phyloP scores from a whole-genome alignment of 225 moss, liverwort and hornwort genomes.

The Ulota crispa region DNA sequence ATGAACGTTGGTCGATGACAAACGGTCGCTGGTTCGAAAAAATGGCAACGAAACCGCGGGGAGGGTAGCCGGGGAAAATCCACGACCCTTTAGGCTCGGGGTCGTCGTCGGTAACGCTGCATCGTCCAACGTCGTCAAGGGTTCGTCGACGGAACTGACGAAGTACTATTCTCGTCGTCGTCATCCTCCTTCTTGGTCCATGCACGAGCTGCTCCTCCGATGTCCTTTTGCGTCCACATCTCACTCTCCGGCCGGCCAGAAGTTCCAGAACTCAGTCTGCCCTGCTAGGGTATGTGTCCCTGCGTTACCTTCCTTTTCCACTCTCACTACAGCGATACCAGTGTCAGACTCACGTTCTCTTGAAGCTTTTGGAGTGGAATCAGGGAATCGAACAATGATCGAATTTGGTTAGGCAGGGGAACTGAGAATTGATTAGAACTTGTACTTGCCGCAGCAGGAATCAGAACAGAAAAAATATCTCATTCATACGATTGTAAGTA shows the following conservation, averaged over 20 bases:
- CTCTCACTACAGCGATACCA: neutral
- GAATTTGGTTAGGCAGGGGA: neutral
- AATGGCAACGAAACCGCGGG: neutral
- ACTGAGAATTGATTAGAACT: neutral
- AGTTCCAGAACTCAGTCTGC: conserved; percentile 22
- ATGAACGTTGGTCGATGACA: neutral
- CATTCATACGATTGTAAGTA: neutral
- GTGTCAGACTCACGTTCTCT: neutral
- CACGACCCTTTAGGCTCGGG: neutral
- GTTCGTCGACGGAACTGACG: neutral
- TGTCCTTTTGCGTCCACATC: neutral
- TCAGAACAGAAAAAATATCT: neutral
- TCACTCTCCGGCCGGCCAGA: conserved; percentile 18
- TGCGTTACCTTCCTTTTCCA: neutral
- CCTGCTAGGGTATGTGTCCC: conserved; percentile 26
- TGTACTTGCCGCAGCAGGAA: neutral
- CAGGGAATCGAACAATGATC: neutral
- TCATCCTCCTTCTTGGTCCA: neutral
- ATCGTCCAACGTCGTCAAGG: neutral
- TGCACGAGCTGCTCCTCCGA: neutral
- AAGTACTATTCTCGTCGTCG: conserved; percentile 6
- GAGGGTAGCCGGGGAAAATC: neutral
- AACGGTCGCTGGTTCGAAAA: conserved; percentile 1
- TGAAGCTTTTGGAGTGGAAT: neutral
- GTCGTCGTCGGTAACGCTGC: conserved; percentile 31